phyloP scores from a whole-genome alignment of 1,139 yeast genomes.

The Blastobotrys petasosporus region DNA sequence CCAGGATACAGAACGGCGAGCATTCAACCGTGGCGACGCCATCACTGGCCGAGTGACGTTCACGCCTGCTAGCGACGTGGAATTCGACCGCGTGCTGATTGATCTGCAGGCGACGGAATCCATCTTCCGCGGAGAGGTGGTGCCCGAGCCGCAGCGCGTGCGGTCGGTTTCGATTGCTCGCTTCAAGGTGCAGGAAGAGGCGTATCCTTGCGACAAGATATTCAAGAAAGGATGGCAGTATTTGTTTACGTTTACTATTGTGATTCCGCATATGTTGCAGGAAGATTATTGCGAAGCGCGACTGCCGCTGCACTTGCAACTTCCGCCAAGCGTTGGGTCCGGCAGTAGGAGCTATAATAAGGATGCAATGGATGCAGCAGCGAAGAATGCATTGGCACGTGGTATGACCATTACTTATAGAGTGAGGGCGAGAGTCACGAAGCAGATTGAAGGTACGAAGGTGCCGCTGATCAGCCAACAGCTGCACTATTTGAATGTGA shows the following conservation, averaged over 20 bases:
- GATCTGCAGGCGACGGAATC: slow-evolving; percentile 11
- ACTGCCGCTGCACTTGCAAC: slow-evolving; percentile 13
- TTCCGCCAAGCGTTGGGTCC: slow-evolving; percentile 14
- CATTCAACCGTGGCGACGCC: slow-evolving; percentile 12
- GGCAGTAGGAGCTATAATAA: too few species aligned
- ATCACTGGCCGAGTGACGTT: slow-evolving; percentile 11
- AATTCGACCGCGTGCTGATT: slow-evolving; percentile 11
- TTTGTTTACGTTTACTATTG: slow-evolving; percentile 18
- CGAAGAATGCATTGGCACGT: background rate
- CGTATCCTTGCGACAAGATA: slow-evolving; percentile 16
- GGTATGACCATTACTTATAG: slow-evolving; percentile 17
- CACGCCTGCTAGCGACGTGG: slow-evolving; percentile 5
- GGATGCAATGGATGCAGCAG: too few species aligned
- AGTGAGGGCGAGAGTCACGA: slow-evolving; percentile 18
- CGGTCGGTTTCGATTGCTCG: slow-evolving; percentile 14
- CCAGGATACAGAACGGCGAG: background rate
- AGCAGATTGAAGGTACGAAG: slow-evolving; percentile 7
- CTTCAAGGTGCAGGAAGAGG: slow-evolving; percentile 15
- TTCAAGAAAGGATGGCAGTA: slow-evolving; percentile 18
- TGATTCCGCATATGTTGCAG: slow-evolving; percentile 16
- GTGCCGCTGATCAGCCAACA: slow-evolving; percentile 8
- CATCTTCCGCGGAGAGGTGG: slow-evolving; percentile 3
- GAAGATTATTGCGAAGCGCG: slow-evolving; percentile 5
- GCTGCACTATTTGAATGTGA: slow-evolving; percentile 6
- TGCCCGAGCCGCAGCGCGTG: slow-evolving; percentile 4